phyloP scores from a whole-genome alignment of 768 basidiomycete genomes.

The Pleurotus platypus region DNA sequence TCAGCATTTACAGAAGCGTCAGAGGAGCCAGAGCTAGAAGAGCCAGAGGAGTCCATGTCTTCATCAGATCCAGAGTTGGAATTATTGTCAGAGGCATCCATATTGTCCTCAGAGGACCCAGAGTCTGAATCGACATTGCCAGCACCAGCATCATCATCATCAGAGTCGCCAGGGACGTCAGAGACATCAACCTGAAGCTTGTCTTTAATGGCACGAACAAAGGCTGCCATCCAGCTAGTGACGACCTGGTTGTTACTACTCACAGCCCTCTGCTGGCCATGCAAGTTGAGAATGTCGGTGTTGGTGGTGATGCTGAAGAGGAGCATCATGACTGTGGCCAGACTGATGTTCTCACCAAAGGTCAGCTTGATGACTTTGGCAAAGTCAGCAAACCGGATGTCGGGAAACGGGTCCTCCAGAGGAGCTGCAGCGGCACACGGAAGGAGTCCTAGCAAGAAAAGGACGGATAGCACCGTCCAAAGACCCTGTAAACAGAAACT shows the following conservation, averaged over 20 bases:
- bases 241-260: neutral
- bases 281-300: constrained; percentile 2
- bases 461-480: no score
- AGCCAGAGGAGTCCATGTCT: neutral
- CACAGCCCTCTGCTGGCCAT: neutral
- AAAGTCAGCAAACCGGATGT: constrained; percentile 2
- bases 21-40: neutral
- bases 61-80: neutral
- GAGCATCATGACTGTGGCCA: constrained; percentile 1
- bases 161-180: neutral
- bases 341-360: neutral
- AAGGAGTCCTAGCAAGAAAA: neutral
- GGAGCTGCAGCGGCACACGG: neutral
- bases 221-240: neutral
- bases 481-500: no score
- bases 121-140: neutral
- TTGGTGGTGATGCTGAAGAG: neutral
- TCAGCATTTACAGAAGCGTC: no score
- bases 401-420: constrained; percentile 1
- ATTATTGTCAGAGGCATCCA: neutral
- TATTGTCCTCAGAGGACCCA: neutral
- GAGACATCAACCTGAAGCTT: neutral
- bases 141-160: neutral
- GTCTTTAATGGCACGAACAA: neutral
- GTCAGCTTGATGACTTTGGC: neutral